Conservation (phyloP, 805 yeast genomes). For the Kockiozyma suomiensis region DNA sequence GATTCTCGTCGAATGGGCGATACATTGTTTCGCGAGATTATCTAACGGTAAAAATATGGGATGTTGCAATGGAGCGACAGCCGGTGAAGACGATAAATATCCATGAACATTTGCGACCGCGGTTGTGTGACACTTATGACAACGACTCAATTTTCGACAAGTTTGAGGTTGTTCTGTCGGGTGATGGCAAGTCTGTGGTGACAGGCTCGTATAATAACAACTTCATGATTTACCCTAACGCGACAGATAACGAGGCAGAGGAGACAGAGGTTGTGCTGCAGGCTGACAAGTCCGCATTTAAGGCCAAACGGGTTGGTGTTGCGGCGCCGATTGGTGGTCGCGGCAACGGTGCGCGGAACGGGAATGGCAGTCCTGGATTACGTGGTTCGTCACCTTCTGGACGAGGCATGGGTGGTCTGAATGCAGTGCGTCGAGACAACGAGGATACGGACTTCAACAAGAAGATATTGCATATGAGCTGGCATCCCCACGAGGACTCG, state of each 20-base stretch:
- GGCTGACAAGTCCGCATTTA: constrained; percentile 97
- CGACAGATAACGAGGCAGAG: constrained; percentile 41
- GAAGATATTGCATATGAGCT: constrained; percentile 89
- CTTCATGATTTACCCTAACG: constrained; percentile 92
- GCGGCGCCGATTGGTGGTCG: constrained; percentile 49
- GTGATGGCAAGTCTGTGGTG: constrained; percentile 89
- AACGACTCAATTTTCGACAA: constrained; percentile 98
- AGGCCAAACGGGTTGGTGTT: constrained; percentile 65
- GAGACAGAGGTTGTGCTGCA: constrained; percentile 77
- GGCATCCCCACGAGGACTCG: constrained; percentile 97
- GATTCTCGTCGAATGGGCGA: constrained; percentile 88
- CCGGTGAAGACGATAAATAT: constrained; percentile 94
- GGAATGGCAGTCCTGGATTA: constrained; percentile 42
- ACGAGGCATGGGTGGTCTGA: constrained; percentile 45
- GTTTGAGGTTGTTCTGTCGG: constrained; percentile 93
- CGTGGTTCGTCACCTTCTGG: constrained; percentile 31
- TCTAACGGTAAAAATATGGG: constrained; percentile 98
- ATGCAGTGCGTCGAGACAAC: constrained; percentile 55
- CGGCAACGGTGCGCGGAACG: constrained; percentile 17
- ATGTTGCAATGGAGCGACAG: constrained; percentile 91
- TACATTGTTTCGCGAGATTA: constrained; percentile 97
- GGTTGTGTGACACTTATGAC: constrained; percentile 95
- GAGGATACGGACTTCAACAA: constrained; percentile 90
- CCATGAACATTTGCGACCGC: constrained; percentile 90
- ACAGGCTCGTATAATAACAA: constrained; percentile 97